These are phyloP conservation scores for Calocybe cyanea DNA, from an alignment of 768 basidiomycete species.

Conservation along the genomic window DNA sequence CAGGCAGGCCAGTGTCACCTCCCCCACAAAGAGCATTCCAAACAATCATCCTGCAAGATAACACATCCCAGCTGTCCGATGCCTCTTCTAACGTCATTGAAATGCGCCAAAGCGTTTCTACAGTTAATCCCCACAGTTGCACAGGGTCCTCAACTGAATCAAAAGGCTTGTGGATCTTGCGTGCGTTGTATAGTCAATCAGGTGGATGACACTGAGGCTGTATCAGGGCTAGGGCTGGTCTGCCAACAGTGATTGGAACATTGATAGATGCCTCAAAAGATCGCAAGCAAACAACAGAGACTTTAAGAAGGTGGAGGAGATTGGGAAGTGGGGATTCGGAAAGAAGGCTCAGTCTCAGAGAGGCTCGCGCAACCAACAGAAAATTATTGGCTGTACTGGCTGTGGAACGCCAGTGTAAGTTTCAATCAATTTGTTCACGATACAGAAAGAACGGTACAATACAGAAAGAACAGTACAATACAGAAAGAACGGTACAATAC, in stretches of 20 bases:
- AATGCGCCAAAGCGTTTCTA: constrained; percentile 56
- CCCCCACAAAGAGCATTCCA: constrained; percentile 50
- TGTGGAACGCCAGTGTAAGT: neutral
- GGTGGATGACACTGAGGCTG: too few relatives aligned
- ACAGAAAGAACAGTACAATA: too few relatives aligned
- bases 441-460: too few relatives aligned
- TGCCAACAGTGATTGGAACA: constrained; percentile 9
- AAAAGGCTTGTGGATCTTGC: constrained; percentile 31
- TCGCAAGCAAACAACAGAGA: constrained; percentile 24
- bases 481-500: constrained; percentile 9
- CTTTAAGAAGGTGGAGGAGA: constrained; percentile 28
- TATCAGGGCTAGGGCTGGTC: neutral
- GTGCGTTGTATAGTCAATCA: constrained; percentile 28
- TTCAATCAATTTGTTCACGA: too few relatives aligned
- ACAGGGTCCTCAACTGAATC: constrained; percentile 22
- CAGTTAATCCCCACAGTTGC: constrained; percentile 43
- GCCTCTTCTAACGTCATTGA: constrained; percentile 37
- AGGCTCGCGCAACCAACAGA: constrained; percentile 24
- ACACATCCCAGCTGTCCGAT: constrained; percentile 39
- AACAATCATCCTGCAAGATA: constrained; percentile 52
- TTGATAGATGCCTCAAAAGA: constrained; percentile 22
- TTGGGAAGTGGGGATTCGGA: constrained; percentile 20
- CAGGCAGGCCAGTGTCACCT: constrained; percentile 36
- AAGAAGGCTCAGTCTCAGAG: constrained; percentile 34
- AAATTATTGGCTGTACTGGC: constrained; percentile 12